These are phyloP conservation scores for Stevia rebaudiana DNA, from an alignment of 140 eudicot genomes.

Conservation along the genomic window DNA sequence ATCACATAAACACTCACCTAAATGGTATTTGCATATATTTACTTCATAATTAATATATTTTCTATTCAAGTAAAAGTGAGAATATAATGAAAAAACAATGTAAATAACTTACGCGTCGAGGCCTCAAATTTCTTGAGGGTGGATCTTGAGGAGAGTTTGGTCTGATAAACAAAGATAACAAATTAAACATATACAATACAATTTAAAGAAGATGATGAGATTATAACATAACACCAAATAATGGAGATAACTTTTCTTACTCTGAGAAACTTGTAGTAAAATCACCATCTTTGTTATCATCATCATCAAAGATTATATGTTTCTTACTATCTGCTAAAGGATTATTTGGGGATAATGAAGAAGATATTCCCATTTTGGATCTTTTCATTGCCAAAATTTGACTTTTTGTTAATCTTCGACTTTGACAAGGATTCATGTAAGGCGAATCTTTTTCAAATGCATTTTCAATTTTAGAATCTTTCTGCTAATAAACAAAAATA, in stretches of 20 bases:
- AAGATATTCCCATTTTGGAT: slow-evolving; percentile 23
- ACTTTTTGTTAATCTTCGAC: slow-evolving; percentile 20
- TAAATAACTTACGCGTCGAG: slow-evolving; percentile 40
- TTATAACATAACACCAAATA: neutral
- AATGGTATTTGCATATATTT: neutral
- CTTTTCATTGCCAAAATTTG: slow-evolving; percentile 21
- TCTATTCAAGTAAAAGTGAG: neutral
- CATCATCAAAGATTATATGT: slow-evolving; percentile 25
- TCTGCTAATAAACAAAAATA: slow-evolving; percentile 3
- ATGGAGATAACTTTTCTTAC: slow-evolving; percentile 30
- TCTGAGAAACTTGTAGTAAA: slow-evolving; percentile 30
- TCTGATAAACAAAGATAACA: slow-evolving; percentile 28
- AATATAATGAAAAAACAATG: neutral
- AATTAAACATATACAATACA: slow-evolving; percentile 1
- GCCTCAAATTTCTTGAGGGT: slow-evolving; percentile 35
- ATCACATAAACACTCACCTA: neutral
- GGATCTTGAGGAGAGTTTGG: slow-evolving; percentile 24
- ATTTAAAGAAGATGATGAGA: neutral
- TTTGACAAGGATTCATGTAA: slow-evolving; percentile 16
- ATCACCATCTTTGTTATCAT: slow-evolving; percentile 17
- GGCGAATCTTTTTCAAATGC: neutral
- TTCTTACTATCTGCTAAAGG: slow-evolving; percentile 28
- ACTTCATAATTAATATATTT: neutral
- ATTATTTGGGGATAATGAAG: slow-evolving; percentile 29
- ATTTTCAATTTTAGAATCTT: neutral